These are phyloP conservation scores for Lentinula sp. DNA, from an alignment of 768 basidiomycete genomes.

Conservation along the genomic window DNA sequence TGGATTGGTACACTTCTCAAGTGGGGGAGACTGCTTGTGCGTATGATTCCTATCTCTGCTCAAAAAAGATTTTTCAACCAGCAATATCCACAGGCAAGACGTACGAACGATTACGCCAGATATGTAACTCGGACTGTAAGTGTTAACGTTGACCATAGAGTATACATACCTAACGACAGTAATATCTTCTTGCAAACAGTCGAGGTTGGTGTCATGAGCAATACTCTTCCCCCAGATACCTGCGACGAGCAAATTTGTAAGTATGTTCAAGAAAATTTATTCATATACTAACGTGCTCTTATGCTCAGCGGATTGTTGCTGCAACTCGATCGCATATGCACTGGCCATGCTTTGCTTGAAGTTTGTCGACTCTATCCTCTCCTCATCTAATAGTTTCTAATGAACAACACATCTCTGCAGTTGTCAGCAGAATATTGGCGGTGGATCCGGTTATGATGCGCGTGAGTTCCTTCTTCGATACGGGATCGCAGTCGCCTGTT, in stretches of 20 bases:
- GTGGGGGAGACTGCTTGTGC: constrained; percentile 22
- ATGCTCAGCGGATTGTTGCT: constrained; percentile 16
- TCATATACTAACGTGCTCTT: not conserved
- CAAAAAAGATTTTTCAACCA: not conserved
- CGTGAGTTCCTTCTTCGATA: not conserved
- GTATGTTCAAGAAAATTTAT: not conserved
- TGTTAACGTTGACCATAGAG: not conserved
- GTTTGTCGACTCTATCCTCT: constrained; percentile 7
- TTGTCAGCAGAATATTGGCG: constrained; percentile 16
- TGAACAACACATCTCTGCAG: constrained; percentile 1
- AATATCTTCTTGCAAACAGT: constrained; percentile 4
- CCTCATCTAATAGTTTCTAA: not conserved
- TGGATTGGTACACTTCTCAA: constrained; percentile 19
- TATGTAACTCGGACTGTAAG: constrained; percentile 17
- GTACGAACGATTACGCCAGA: constrained; percentile 20
- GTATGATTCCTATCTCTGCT: not conserved
- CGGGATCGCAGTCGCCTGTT: not conserved
- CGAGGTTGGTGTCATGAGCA: constrained; percentile 15
- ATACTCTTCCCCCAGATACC: constrained; percentile 15
- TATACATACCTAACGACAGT: not conserved
- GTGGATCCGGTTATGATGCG: constrained; percentile 13
- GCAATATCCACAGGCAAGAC: constrained; percentile 12
- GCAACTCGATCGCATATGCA: constrained; percentile 19
- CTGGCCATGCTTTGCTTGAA: constrained; percentile 21
- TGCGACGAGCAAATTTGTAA: constrained; percentile 18